Evolutionary conservation across 2,329 filamentous ascomycete species (phyloP), one percentile per base, ranked within the genome.

Genomic region (Aspergillus sp.): DNA sequence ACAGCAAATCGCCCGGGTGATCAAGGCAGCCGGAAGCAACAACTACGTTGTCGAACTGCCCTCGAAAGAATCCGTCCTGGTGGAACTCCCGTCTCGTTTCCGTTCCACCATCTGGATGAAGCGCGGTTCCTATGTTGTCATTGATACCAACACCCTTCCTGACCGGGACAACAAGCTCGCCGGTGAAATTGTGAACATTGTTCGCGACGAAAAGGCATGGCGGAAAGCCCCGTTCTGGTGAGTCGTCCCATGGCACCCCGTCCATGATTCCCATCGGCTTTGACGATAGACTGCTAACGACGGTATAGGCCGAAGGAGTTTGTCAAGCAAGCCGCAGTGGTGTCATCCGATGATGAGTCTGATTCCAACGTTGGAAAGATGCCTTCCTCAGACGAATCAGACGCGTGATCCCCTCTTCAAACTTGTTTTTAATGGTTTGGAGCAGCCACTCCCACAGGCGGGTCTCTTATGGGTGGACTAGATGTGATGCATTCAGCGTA

Each of bases 41-140:
- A 79, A 95, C 40, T 97, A 95, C 78, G 82, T 82, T 41, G 90
- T 93, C 66, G 80, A 86, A 66, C 76, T 92, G 26, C 85, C 92
- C 20, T 79, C 80, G 61, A 81, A 82, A 53, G 82, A 84, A 63
- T 75, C 80, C 6, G 72, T 93, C 36, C 76, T 95, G 16, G 86
- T 91, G 19, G 91, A 96, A 76, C 83, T 99, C 17, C 87, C 89
- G 9, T 78, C 90, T 22, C 85, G 86, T 38, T 96, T 97, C 69
- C 88, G 93, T 55, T 94, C 90, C 59, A 94, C 90, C 2, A 90
- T 97, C 58, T 97, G 90, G 89, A 88, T 97, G 70, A 92, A 89
- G 72, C 85, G 90, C 16, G 89, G 91, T 26, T 90, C 90, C 0
- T 97, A 87, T 70, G 91, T 96, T 26, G 75, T 97, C 10, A 81